Conservation (phyloP, 768 basidiomycete species). For the Guyanaporus albipodus region DNA sequence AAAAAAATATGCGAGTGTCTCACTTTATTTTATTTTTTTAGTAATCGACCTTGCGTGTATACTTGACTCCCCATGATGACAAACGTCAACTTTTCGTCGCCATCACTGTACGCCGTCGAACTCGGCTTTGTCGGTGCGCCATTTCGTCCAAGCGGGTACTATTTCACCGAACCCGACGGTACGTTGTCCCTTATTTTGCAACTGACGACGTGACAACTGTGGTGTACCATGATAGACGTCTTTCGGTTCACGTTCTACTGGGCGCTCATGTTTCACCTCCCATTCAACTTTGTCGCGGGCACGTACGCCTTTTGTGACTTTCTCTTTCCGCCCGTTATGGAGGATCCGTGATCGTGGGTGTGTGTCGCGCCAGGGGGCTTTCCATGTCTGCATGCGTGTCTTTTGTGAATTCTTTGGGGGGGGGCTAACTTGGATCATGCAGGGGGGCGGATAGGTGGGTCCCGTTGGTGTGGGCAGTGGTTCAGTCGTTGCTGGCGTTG, state of each 20-base stretch:
- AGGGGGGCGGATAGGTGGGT: constrained; percentile 32
- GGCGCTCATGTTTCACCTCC: constrained; percentile 45
- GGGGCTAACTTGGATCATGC: no score
- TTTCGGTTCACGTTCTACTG: constrained; percentile 47
- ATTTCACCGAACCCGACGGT: constrained; percentile 36
- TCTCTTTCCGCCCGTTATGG: constrained; percentile 32
- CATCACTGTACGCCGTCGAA: constrained; percentile 38
- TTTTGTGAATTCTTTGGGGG: background rate
- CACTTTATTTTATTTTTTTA: no score
- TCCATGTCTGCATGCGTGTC: constrained; percentile 40
- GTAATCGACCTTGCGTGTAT: no score
- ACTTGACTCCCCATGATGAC: no score
- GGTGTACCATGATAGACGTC: constrained; percentile 28
- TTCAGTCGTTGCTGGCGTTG: constrained; percentile 39
- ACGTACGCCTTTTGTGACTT: constrained; percentile 41
- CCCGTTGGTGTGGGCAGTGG: constrained; percentile 40
- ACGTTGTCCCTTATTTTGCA: background rate
- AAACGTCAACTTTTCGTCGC: constrained; percentile 32
- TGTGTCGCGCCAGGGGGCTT: constrained; percentile 37
- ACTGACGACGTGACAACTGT: no score
- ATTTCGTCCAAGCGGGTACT: constrained; percentile 31
- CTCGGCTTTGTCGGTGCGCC: constrained; percentile 27
- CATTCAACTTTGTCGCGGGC: constrained; percentile 38
- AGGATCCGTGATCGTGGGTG: constrained; percentile 29
- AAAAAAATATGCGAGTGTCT: no score